Evolutionary conservation across 805 yeast genomes (phyloP).

Genomic region (Huiozyma naganishii): DNA sequence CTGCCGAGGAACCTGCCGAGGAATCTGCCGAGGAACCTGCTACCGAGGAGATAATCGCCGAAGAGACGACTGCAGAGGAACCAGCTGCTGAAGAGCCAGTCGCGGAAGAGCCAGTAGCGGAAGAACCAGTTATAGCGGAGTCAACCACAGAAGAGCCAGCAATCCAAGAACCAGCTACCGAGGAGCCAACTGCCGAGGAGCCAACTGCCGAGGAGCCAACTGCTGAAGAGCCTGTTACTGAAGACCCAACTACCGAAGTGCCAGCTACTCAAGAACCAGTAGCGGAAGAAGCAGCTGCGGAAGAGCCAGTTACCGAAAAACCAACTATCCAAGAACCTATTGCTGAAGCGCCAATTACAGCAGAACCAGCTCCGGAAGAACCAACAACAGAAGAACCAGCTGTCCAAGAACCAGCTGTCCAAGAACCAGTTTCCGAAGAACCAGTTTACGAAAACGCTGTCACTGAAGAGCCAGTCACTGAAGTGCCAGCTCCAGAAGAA

Average conservation of each 20-base stretch:
- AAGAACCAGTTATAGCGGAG: background rate
- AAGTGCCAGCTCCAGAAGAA: constrained; percentile 2
- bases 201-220: constrained; percentile 7
- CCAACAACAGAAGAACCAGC: background rate
- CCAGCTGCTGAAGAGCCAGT: constrained; percentile 3
- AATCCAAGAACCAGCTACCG: constrained; percentile 5
- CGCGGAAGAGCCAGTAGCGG: constrained; percentile 5
- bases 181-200: constrained; percentile 5
- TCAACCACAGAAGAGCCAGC: constrained; percentile 4
- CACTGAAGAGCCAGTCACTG: constrained; percentile 2
- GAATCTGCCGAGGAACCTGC: background rate
- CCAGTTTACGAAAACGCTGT: background rate
- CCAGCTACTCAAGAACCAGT: constrained; percentile 13
- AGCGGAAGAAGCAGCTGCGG: constrained; percentile 5
- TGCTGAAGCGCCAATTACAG: background rate
- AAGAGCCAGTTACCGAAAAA: constrained; percentile 6
- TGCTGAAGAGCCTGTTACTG: constrained; percentile 18
- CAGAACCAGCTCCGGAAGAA: constrained; percentile 6
- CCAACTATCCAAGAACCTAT: constrained; percentile 10
- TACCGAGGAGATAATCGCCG: background rate
- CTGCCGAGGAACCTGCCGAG: background rate
- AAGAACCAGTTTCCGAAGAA: constrained; percentile 1
- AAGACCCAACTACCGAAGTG: constrained; percentile 14
- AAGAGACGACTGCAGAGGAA: constrained; percentile 1
- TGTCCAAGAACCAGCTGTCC: background rate